phyloP scores from a whole-genome alignment of 768 basidiomycete species.

The Lentinus tigrinus region DNA sequence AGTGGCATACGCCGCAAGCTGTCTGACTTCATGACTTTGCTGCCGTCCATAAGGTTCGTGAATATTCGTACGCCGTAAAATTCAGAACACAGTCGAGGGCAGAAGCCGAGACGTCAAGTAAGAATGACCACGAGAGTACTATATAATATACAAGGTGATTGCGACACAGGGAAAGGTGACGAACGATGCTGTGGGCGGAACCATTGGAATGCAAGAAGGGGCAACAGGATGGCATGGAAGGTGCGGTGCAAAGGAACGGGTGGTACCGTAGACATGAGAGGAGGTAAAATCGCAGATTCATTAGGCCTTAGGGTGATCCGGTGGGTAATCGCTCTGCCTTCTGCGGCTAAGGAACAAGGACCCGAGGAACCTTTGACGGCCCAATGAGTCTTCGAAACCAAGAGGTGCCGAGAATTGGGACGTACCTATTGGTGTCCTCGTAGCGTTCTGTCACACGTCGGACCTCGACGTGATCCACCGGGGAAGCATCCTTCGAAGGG shows the following conservation, averaged over 20 bases:
- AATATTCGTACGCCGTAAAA: too few species aligned
- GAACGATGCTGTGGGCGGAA: too few species aligned
- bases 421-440: conserved; percentile 64
- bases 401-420: not conserved
- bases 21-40: too few species aligned
- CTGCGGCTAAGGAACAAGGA: conserved; percentile 65
- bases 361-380: conserved; percentile 51
- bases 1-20: too few species aligned
- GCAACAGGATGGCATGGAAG: not conserved
- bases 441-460: conserved; percentile 56
- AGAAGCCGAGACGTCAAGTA: too few species aligned
- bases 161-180: too few species aligned
- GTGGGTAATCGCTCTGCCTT: conserved; percentile 19
- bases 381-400: not conserved
- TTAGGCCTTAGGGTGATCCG: not conserved
- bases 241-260: not conserved
- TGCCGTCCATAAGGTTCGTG: too few species aligned
- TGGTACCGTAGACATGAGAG: not conserved
- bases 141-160: too few species aligned
- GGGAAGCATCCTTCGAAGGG: conserved; percentile 6
- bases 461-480: conserved; percentile 39
- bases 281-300: not conserved
- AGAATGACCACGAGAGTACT: too few species aligned
- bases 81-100: too few species aligned
- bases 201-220: too few species aligned